A percentile compares a stretch with the other conserved stretches of the same genome.
Conservation (phyloP, 352 stramenopile genomes). For the Lagenidium sp. region DNA sequence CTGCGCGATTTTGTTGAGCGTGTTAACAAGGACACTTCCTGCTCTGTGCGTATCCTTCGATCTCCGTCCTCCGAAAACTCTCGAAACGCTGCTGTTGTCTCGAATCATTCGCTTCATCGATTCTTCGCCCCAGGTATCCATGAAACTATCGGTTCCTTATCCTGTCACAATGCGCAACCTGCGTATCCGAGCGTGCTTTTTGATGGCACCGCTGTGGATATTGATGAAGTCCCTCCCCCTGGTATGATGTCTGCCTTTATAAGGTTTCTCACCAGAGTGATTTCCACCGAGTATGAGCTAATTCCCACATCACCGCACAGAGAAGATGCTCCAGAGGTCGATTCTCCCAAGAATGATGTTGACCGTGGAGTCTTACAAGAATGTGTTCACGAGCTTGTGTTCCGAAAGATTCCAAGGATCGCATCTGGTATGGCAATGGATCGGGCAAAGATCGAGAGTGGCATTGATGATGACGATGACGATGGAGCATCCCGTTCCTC, state of each 20-base stretch:
- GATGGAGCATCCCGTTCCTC: neutral
- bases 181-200: too few relatives aligned
- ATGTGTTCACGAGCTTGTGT: slow-evolving; percentile 15
- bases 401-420: slow-evolving; percentile 4
- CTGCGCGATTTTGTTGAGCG: slow-evolving; percentile 12
- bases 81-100: slow-evolving; percentile 2
- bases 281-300: slow-evolving; percentile 14
- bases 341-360: slow-evolving; percentile 2
- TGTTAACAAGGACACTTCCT: slow-evolving; percentile 8
- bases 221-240: slow-evolving; percentile 5
- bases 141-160: too few relatives aligned
- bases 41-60: slow-evolving; percentile 1
- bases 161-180: too few relatives aligned
- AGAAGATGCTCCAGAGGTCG: neutral
- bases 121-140: neutral
- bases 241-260: slow-evolving; percentile 12
- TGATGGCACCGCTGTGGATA: slow-evolving; percentile 4
- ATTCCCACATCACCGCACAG: neutral
- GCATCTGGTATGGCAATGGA: slow-evolving; percentile 7
- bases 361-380: slow-evolving; percentile 10
- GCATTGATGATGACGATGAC: neutral
- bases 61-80: neutral
- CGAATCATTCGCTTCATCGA: neutral
- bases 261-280: slow-evolving; percentile 11
- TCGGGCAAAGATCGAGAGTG: slow-evolving; percentile 5